Percentiles rank a stretch among this genome's conserved stretches.
Conservation (phyloP, 441 rosid genomes). For the Pelargonium australe region DNA sequence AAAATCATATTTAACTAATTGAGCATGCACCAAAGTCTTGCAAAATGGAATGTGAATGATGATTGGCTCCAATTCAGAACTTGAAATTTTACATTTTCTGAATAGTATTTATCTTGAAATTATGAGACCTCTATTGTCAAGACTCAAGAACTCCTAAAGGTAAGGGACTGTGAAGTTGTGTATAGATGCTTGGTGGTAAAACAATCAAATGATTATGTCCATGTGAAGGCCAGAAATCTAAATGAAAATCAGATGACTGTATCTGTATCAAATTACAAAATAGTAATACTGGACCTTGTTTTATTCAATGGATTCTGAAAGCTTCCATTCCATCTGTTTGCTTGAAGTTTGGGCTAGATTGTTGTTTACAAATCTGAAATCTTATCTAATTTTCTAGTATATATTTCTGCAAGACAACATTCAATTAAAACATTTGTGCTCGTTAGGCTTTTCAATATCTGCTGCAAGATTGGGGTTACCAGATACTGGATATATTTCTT, state of each 20-base stretch:
- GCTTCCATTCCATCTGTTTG: background rate
- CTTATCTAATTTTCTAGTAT: background rate
- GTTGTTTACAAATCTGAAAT: background rate
- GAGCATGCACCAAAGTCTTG: too few relatives aligned
- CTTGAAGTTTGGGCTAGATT: background rate
- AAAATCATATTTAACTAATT: too few relatives aligned
- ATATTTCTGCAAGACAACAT: background rate
- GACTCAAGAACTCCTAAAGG: background rate
- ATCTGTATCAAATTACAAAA: background rate
- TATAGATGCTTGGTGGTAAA: background rate
- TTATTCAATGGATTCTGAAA: background rate
- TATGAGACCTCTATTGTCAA: background rate
- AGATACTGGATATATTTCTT: slow-evolving; percentile 68
- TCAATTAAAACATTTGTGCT: background rate
- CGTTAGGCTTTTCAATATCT: slow-evolving; percentile 74
- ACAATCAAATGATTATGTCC: background rate
- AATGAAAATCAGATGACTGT: too few relatives aligned
- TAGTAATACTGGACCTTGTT: background rate
- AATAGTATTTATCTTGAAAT: background rate
- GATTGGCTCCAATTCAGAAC: background rate
- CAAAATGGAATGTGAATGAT: background rate
- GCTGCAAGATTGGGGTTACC: slow-evolving; percentile 79
- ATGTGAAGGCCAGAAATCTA: background rate
- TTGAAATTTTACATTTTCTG: background rate
- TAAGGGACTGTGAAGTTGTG: background rate